Base-by-base conservation (phyloP, 306 rosid genomes). In the Prunus mongolica region DNA sequence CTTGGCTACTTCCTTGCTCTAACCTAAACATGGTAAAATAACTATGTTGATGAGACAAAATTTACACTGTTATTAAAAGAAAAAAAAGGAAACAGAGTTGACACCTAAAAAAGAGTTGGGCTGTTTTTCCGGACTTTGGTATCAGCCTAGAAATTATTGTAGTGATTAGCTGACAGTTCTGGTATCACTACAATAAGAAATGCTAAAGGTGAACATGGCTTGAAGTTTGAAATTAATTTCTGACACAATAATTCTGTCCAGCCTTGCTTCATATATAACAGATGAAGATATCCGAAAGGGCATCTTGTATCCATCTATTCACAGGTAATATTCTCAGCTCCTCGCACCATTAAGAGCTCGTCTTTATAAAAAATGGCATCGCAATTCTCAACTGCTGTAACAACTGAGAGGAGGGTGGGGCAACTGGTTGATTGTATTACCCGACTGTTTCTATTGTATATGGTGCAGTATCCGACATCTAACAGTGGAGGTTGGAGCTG, bases 261-360 rank as follows among this genome's bases (percentile, higher is more conserved):
- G 98, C 87, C 98, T 94, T 78, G 97, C 98, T 79, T 86, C 97
- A 55, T 94, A 94, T 81, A 94, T 94, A 89, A 88, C 91, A 18
- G 95, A 90, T 38, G 97, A 89, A 79, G 98, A 94, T 58, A 71
- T 86, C 80, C 86, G 75, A 30, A 85, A 84, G 58, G 98, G 98
- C 65, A 86, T 87, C 69, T 83, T 94, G 85, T 94, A 89, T 85
- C 98, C 98, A 65, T 94, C 93, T 64, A 86, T 90, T 76, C 72
- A 85, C 67, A 44, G 94, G 98, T 94, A 90, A 71, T 27, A 65
- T 73, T 86, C 77, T 62, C 54, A 50, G 60, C 75, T 58, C 56
- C 63, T 30, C 52, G 49, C 65, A 20, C 19, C 12, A 8, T 70
- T 44, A 34, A 49, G 16, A 10, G 13, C 27, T 20, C 11, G 51